phyloP scores from a whole-genome alignment of 768 basidiomycete genomes.

The Tephrocybe sp. region DNA sequence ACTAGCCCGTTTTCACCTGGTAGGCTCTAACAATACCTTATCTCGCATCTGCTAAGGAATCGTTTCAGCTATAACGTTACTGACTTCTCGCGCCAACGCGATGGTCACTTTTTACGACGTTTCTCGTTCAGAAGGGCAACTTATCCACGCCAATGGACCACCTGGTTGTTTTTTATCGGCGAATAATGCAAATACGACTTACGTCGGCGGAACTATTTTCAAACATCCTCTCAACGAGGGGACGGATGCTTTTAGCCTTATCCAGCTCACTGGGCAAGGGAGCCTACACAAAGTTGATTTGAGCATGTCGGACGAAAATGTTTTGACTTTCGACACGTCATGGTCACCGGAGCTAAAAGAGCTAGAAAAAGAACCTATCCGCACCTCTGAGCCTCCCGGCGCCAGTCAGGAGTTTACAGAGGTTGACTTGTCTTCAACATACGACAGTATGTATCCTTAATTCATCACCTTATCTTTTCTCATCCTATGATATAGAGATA shows the following conservation, averaged over 20 bases:
- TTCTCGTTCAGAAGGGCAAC: constrained; percentile 33
- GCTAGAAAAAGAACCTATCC: constrained; percentile 28
- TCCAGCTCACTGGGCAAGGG: constrained; percentile 48
- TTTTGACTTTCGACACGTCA: constrained; percentile 21
- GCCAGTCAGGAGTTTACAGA: constrained; percentile 41
- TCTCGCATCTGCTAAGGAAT: background rate
- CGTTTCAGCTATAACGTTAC: constrained; percentile 46
- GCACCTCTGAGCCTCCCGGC: constrained; percentile 39
- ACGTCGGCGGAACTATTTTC: constrained; percentile 32
- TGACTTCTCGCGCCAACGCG: constrained; percentile 58
- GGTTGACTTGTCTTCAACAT: constrained; percentile 49
- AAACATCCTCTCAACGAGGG: constrained; percentile 23
- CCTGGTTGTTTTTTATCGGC: constrained; percentile 43
- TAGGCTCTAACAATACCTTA: constrained; percentile 23
- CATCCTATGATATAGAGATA: constrained; percentile 30
- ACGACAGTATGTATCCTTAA: constrained; percentile 45
- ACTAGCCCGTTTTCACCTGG: constrained; percentile 33
- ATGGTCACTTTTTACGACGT: constrained; percentile 67
- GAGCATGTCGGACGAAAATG: constrained; percentile 11
- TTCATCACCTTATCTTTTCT: background rate
- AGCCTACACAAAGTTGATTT: constrained; percentile 44
- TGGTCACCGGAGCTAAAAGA: constrained; percentile 40
- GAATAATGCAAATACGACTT: constrained; percentile 19
- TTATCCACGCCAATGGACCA: constrained; percentile 40
- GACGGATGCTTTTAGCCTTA: constrained; percentile 29